Base-by-base conservation (phyloP, 768 basidiomycete genomes). In the Fibroporia radiculosa region DNA sequence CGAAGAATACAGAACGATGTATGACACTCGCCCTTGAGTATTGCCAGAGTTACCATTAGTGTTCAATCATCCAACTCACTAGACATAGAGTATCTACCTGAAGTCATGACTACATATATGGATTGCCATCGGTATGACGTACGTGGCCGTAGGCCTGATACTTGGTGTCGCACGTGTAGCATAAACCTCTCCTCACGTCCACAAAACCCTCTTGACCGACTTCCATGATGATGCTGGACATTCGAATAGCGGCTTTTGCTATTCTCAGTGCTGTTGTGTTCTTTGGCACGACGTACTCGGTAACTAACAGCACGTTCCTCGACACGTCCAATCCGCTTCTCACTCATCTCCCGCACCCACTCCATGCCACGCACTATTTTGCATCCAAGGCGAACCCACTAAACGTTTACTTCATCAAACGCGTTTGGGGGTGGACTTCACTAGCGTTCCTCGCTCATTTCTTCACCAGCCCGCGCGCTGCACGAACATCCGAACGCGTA, bases 371-470 rank as follows among this genome's bases (percentile, higher is more conserved):
- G 0, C 70, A 85, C 61, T 83, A 81, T 64, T 91, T 90, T 56
- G 91, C 93, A 10, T 73, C 69, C 54, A 93, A 93, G 62, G 64
- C 72, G 53, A 97, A 93, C 58, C 39, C 74, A 1, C 72, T 98
- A 58, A 98, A 97, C 58, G 73, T 82, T 46, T 67, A 77, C 55
- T 93, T 95, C 65, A 89, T 93, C 59, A 98, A 98, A 66, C 72
- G 77, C 42, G 79, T 84, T 19, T 96, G 95, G 93, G 89, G 67
- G 0, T 96, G 93, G 92, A 93, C 92, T 1, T 73, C 87, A 6
- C 69, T 69, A 26, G 70, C 75, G 0, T 90, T 88, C 55, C 56
- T 81, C 44, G 54, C 73, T 44, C 67, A 73, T 20, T 84, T 75
- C 71, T 23, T 72, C 40, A 80, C 84, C 1, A 73, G 75, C 50